Evolutionary conservation across 768 basidiomycete genomes (phyloP).

Genomic region (Cystofilobasidium macerans): DNA sequence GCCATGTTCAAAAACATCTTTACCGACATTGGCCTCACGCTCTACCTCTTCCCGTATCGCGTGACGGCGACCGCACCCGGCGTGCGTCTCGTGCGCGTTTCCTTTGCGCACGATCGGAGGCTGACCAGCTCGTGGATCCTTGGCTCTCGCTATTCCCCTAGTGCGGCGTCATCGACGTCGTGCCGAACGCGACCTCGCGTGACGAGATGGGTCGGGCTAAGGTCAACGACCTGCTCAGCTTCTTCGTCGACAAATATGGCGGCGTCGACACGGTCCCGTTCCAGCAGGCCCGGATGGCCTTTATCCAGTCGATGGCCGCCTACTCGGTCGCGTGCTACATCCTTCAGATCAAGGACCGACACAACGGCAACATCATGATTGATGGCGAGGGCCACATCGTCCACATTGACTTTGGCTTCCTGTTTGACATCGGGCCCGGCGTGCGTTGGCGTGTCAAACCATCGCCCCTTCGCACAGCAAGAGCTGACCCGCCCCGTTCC

Average conservation of each 20-base stretch:
- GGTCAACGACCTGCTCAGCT: constrained; percentile 87
- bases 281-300: constrained; percentile 84
- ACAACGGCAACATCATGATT: constrained; percentile 99
- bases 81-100: constrained; percentile 49
- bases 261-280: constrained; percentile 78
- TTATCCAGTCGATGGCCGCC: constrained; percentile 98
- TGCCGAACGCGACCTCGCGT: constrained; percentile 91
- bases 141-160: constrained; percentile 35
- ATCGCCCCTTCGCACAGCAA: neutral
- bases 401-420: constrained; percentile 89
- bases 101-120: no score
- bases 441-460: constrained; percentile 40
- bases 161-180: constrained; percentile 98
- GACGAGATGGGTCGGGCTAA: constrained; percentile 99
- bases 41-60: constrained; percentile 90
- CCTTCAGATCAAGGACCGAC: constrained; percentile 94
- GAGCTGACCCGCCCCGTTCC: constrained; percentile 15
- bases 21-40: constrained; percentile 67
- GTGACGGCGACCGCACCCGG: constrained; percentile 95
- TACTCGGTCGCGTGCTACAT: constrained; percentile 98
- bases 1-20: constrained; percentile 99
- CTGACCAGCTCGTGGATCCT: neutral
- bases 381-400: constrained; percentile 95
- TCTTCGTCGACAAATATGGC: constrained; percentile 89
- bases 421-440: constrained; percentile 93